Conservation (phyloP, 2,329 filamentous ascomycete genomes). For the Dothistroma septosporum region DNA sequence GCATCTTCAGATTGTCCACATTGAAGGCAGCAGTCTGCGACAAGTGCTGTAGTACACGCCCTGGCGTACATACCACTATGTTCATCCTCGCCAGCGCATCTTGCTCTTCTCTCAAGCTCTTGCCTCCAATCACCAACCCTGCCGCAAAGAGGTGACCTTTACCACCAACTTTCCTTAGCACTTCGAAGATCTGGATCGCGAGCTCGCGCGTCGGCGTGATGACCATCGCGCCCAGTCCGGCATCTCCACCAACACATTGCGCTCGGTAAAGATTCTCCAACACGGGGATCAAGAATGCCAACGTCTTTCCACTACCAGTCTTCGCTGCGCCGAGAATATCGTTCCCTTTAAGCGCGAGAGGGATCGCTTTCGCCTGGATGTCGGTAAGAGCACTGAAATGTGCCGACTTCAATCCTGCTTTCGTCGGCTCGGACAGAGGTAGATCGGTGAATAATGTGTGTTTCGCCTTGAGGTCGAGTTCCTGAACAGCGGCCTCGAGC, state of each 20-base stretch:
- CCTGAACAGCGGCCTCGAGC: slow-evolving; percentile 39
- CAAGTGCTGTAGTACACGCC: slow-evolving; percentile 90
- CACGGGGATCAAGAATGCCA: slow-evolving; percentile 87
- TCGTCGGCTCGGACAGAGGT: slow-evolving; percentile 77
- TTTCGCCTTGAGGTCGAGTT: slow-evolving; percentile 56
- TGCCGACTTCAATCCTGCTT: slow-evolving; percentile 72
- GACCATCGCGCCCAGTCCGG: slow-evolving; percentile 82
- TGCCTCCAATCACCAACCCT: slow-evolving; percentile 88
- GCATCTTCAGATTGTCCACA: slow-evolving; percentile 82
- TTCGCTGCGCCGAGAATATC: slow-evolving; percentile 94
- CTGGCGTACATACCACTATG: slow-evolving; percentile 91
- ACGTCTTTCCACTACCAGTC: slow-evolving; percentile 90
- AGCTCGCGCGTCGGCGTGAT: slow-evolving; percentile 92
- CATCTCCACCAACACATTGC: slow-evolving; percentile 83
- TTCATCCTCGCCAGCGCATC: slow-evolving; percentile 89
- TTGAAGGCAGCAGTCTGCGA: slow-evolving; percentile 90
- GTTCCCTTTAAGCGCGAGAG: slow-evolving; percentile 73
- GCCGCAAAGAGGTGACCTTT: slow-evolving; percentile 83
- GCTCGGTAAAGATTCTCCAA: slow-evolving; percentile 87
- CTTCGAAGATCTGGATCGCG: slow-evolving; percentile 94
- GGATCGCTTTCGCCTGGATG: slow-evolving; percentile 85
- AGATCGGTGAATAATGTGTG: slow-evolving; percentile 74
- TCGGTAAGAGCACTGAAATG: slow-evolving; percentile 90
- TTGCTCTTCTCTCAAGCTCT: slow-evolving; percentile 80
- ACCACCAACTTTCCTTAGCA: slow-evolving; percentile 81